Evolutionary conservation across 73 alveolate genomes (phyloP).

Genomic region (Paramecium tetraurelia): DNA sequence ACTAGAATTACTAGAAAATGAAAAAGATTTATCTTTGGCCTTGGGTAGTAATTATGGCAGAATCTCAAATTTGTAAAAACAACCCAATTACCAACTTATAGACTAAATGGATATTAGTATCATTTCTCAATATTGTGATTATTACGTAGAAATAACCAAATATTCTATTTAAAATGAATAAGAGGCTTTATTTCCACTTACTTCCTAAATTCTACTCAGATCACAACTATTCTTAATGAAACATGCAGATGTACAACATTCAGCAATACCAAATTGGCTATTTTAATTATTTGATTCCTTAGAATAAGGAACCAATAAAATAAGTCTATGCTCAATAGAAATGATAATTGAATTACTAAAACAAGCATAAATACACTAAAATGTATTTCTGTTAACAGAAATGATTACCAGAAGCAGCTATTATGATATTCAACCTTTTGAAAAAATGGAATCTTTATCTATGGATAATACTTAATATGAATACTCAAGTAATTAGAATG

Average conservation of each 20-base stretch:
- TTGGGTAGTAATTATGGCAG: not conserved
- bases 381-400: not conserved
- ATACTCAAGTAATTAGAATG: not conserved
- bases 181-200: not conserved
- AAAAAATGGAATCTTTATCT: not conserved
- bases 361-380: not conserved
- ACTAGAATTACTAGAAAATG: not conserved
- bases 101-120: not conserved
- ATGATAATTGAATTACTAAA: not conserved
- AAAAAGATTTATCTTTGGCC: not conserved
- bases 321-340: not conserved
- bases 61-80: not conserved
- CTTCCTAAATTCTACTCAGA: not conserved
- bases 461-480: not conserved
- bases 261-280: not conserved
- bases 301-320: not conserved
- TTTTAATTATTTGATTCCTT: not conserved
- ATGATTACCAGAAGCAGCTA: not conserved
- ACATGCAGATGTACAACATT: not conserved
- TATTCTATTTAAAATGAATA: not conserved
- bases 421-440: not conserved
- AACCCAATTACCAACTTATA: not conserved
- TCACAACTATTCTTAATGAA: not conserved
- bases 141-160: not conserved
- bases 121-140: not conserved